Evolutionary conservation across 164 flowering plant species (phyloP).

Genomic region (Magnolia officinalis): DNA sequence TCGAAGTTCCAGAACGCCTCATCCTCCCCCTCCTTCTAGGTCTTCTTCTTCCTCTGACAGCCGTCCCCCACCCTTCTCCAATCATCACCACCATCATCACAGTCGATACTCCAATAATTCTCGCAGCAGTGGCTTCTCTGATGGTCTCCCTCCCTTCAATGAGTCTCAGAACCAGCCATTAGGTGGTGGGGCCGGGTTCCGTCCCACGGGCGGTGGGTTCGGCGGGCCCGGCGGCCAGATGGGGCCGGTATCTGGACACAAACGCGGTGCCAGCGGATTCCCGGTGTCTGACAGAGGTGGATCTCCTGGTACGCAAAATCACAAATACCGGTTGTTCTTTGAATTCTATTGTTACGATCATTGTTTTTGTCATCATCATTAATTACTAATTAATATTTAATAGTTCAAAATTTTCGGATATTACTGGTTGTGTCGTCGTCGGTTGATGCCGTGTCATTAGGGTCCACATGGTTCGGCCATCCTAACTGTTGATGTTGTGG

Average conservation of each 20-base stretch:
- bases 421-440: too few relatives aligned
- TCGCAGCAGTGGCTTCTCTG: neutral
- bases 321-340: neutral
- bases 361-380: neutral
- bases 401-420: neutral
- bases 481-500: too few relatives aligned
- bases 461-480: too few relatives aligned
- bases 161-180: neutral
- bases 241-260: neutral
- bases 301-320: constrained; percentile 3
- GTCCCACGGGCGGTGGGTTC: neutral
- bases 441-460: too few relatives aligned
- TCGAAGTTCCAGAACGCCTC: constrained; percentile 1
- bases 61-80: neutral
- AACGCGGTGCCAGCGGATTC: neutral
- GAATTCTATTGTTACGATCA: neutral
- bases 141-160: neutral
- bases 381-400: neutral
- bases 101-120: neutral
- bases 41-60: neutral
- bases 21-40: constrained; percentile 1
- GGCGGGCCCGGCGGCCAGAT: constrained; percentile 4
- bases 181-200: constrained; percentile 1
- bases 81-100: too few relatives aligned
- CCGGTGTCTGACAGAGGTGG: neutral